Evolutionary conservation across 208 protist species (phyloP).

Genomic region (Vickermania ingenoplastis): DNA sequence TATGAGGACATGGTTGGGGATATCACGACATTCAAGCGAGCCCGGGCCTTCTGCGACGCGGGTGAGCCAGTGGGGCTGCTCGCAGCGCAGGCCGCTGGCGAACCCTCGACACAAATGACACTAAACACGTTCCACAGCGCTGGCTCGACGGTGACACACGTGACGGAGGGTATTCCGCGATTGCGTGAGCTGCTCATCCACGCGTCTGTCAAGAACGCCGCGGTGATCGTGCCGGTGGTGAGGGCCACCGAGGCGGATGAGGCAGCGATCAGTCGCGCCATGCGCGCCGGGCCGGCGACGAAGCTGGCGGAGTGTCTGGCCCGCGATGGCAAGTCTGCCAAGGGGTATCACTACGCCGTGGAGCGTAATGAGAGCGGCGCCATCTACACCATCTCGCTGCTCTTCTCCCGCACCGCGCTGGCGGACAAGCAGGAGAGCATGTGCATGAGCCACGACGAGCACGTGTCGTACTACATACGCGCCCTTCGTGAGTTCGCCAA

Average conservation of each 20-base stretch:
- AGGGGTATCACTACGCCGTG: conserved; percentile 62
- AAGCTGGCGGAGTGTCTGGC: conserved; percentile 67
- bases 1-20: conserved; percentile 48
- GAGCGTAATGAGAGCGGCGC: conserved; percentile 24
- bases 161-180: conserved; percentile 99
- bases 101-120: conserved; percentile 99
- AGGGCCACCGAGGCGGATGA: conserved; percentile 47
- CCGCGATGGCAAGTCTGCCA: not conserved
- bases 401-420: conserved; percentile 64
- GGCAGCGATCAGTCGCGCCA: conserved; percentile 35
- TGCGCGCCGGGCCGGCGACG: conserved; percentile 46
- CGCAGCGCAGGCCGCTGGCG: conserved; percentile 97
- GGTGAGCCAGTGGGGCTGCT: conserved; percentile 97
- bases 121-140: conserved; percentile 99
- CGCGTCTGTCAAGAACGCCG: conserved; percentile 82
- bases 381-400: conserved; percentile 55
- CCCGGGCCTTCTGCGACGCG: conserved; percentile 75
- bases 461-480: conserved; percentile 44
- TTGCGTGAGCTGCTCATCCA: conserved; percentile 98
- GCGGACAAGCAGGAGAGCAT: conserved; percentile 27
- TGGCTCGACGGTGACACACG: conserved; percentile 97
- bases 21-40: conserved; percentile 37
- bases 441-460: conserved; percentile 73
- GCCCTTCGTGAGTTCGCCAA: conserved; percentile 48
- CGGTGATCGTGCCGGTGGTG: conserved; percentile 82